Base-by-base conservation (phyloP, 169 alveolate genomes). In the Eimeria sp. region DNA sequence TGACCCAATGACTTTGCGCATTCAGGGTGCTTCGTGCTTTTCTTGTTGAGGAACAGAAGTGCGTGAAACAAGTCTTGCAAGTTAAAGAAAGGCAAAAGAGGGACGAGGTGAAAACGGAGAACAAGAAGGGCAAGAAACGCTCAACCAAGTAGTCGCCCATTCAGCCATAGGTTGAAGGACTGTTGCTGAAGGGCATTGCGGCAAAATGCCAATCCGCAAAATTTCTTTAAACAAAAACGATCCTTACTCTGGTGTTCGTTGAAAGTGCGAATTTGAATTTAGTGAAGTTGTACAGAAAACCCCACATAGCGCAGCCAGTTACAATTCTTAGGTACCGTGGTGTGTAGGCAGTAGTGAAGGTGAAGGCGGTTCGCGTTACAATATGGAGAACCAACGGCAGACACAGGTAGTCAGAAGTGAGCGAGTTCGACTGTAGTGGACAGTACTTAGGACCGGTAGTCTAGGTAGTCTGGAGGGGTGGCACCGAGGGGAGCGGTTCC, bases 21-120 rank as follows among this genome's bases (percentile, higher is more conserved):
- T 34, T 16, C 96, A 97, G 99, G 95, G 98, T 98, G 40, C 96
- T 98, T 51, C 98, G 99, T 89, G 99, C 99, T 49, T 98, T 98
- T 98, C 97, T 98, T 49, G 97, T 98, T 61, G 99, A 98, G 89
- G 99, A 98, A 94, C 99, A 98, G 88, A 98, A 98, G 96, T 97
- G 97, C 63, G 98, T 98, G 93, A 98, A 98, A 96, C 97, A 97
- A 80, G 98, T 98, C 61, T 90, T 97, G 94, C 97, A 95, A 30
- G 98, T 97, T 70, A 97, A 97, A 94, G 98, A 96, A 88, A 97
- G 96, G 86, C 97, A 96, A 90, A 93, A 97, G 96, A 97, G 97
- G 96, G 97, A 88, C 76, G 98, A 96, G 94, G 95, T 95, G 82
- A 96, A 97, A 65, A 96, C 96, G 49, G 97, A 97, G 67, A 92